phyloP scores from a whole-genome alignment of 208 protist species.

The Acanthamoeba royreba region DNA sequence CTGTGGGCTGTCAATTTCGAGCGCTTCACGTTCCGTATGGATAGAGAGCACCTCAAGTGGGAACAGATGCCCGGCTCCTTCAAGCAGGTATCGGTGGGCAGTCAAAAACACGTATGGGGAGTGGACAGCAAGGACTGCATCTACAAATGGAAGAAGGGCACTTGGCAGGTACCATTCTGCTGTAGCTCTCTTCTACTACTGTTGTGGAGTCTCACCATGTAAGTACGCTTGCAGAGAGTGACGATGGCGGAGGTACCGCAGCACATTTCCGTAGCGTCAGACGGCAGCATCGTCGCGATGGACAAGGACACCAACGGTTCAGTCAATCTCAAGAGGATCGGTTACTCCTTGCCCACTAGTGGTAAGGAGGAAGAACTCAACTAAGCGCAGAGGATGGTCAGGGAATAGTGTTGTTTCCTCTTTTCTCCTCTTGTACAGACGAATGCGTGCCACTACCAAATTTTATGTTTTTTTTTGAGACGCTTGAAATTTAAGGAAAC shows the following conservation, averaged over 20 bases:
- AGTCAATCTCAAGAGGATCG: background rate
- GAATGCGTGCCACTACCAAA: no score
- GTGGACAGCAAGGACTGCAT: background rate
- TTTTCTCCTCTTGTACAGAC: no score
- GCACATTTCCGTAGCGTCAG: background rate
- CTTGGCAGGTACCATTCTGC: background rate
- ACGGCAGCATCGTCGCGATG: background rate
- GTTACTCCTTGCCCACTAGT: no score
- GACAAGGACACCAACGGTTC: background rate
- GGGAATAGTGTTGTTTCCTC: no score
- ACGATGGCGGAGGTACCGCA: background rate
- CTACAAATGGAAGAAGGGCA: slow-evolving; percentile 1
- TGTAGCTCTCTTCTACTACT: background rate
- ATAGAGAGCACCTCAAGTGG: background rate
- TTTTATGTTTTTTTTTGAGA: no score
- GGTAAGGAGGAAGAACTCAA: no score
- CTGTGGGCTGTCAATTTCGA: background rate
- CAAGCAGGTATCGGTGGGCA: slow-evolving; percentile 11
- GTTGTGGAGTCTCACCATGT: no score
- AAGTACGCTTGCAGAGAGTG: background rate
- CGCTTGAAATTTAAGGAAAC: no score
- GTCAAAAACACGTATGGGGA: background rate
- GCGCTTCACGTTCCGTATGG: background rate
- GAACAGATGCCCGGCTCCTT: slow-evolving; percentile 30
- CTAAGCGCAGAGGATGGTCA: no score